A percentile compares a stretch with the other conserved stretches of the same genome.
Conservation (phyloP, 2,329 filamentous ascomycete species). For the Fusarium xylarioides region DNA sequence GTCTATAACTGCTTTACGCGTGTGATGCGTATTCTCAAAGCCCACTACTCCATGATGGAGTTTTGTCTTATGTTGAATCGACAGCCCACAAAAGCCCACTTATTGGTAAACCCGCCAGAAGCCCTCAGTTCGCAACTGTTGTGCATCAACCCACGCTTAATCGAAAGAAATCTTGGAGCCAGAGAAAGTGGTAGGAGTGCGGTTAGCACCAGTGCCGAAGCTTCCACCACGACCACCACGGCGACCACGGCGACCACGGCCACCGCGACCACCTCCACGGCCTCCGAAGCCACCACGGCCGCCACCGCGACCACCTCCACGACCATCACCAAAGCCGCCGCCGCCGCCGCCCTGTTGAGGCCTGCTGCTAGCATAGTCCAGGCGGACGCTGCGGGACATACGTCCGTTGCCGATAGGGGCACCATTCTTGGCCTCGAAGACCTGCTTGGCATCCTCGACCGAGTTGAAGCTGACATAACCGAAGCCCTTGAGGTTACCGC, state of each 20-base stretch:
- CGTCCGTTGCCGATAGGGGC: conserved; percentile 70
- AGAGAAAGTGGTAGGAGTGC: conserved; percentile 52
- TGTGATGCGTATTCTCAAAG: conserved; percentile 62
- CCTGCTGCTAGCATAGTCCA: conserved; percentile 82
- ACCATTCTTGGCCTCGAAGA: conserved; percentile 76
- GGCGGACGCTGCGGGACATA: conserved; percentile 77
- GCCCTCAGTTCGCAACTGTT: conserved; percentile 52
- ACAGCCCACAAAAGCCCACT: conserved; percentile 64
- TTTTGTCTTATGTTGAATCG: conserved; percentile 57
- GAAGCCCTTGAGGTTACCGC: conserved; percentile 88
- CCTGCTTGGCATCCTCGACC: conserved; percentile 83
- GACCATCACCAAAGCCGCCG: conserved; percentile 58
- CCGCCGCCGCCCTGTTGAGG: conserved; percentile 65
- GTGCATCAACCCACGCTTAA: conserved; percentile 50
- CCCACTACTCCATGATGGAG: conserved; percentile 55
- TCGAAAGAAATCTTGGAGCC: conserved; percentile 83
- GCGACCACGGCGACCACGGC: too few relatives aligned
- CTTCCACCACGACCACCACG: conserved; percentile 23
- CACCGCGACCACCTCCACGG: too few relatives aligned
- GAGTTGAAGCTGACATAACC: conserved; percentile 88
- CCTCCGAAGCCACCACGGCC: conserved; percentile 57
- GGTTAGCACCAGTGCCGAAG: conserved; percentile 34
- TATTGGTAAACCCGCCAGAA: conserved; percentile 53
- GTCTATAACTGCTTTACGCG: conserved; percentile 59
- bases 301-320: conserved; percentile 55